A percentile compares a stretch with the other conserved stretches of the same genome.
phyloP scores from a whole-genome alignment of 352 stramenopile species.

The Pythium plurisporium region DNA sequence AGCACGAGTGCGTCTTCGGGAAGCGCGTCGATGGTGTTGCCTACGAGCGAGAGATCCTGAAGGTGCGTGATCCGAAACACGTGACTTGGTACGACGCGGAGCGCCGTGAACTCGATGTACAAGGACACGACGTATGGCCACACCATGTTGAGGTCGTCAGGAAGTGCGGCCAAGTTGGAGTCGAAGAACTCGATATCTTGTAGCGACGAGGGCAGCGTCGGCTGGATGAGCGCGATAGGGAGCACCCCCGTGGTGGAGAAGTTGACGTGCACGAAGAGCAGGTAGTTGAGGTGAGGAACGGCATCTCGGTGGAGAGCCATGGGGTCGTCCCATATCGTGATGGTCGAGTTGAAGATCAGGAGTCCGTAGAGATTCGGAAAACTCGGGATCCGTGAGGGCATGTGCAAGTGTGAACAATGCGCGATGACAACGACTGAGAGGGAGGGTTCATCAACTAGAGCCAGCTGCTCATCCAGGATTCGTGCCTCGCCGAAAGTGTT shows the following conservation, averaged over 20 bases:
- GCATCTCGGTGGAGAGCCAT: background rate
- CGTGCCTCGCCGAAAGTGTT: background rate
- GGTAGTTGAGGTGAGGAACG: background rate
- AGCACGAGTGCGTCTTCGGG: background rate
- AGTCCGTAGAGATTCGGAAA: slow-evolving; percentile 16
- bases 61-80: slow-evolving; percentile 1
- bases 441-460: background rate
- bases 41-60: slow-evolving; percentile 8
- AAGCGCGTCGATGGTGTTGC: background rate
- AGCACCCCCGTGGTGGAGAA: background rate
- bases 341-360: slow-evolving; percentile 20
- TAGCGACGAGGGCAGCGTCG: background rate
- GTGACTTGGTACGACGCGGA: background rate
- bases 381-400: background rate
- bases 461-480: background rate
- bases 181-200: slow-evolving; percentile 12
- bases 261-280: slow-evolving; percentile 6
- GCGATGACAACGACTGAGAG: background rate
- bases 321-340: slow-evolving; percentile 5
- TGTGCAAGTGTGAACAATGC: background rate
- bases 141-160: background rate
- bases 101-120: slow-evolving; percentile 10
- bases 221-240: background rate
- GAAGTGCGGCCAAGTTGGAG: slow-evolving; percentile 7
- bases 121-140: background rate